Base-by-base conservation (phyloP, 257 asterid genomes). In the Voacanga thouarsii region DNA sequence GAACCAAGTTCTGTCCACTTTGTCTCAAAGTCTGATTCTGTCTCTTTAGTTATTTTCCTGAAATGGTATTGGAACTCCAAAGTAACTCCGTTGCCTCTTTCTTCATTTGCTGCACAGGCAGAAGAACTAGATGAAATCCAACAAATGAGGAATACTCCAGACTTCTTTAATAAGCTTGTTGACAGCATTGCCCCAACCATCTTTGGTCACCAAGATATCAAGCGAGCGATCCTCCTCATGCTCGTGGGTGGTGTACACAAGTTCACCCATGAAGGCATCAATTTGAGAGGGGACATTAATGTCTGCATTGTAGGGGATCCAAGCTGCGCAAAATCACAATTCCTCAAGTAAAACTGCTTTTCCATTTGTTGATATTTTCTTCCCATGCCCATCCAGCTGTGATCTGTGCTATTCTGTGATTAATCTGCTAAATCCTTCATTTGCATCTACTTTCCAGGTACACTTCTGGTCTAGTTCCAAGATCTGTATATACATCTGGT, bases 231-330 rank as follows among this genome's bases (percentile, higher is more conserved):
- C 76, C 84, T 96, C 75, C 97, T 96, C 72, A 93, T 96, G 99
- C 97, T 96, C 82, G 89, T 96, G 96, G 92, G 99, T 72, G 99
- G 99, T 28, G 90, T 93, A 63, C 98, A 96, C 87, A 96, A 96
- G 86, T 74, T 87, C 75, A 96, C 99, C 72, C 97, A 96, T 59
- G 99, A 96, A 88, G 98, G 98, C 81, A 96, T 96, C 90, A 96
- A 93, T 82, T 81, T 96, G 81, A 92, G 99, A 83, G 99, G 99
- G 74, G 99, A 96, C 74, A 96, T 96, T 78, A 96, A 96, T 81
- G 98, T 96, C 80, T 96, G 99, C 78, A 87, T 96, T 30, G 99
- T 96, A 80, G 99, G 99, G 45, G 99, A 96, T 88, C 99, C 99
- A 84, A 96, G 99, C 88, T 96, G 98, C 81, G 99, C 96, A 47